Evolutionary conservation across 208 protist species (phyloP).

Genomic region (Tritrichomonas musculus): DNA sequence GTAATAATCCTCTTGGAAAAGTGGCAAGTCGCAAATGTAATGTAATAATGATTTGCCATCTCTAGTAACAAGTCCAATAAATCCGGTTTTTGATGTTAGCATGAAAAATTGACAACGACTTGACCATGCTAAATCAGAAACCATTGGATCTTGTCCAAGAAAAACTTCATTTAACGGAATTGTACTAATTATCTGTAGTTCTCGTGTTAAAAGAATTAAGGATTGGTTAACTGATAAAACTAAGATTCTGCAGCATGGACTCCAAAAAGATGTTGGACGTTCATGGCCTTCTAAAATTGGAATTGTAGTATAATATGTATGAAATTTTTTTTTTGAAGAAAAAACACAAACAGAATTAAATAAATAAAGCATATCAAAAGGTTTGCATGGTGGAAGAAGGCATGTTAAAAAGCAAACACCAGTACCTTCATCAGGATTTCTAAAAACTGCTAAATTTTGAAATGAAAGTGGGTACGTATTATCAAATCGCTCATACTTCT

Average conservation of each 20-base stretch:
- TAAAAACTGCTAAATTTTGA: not conserved
- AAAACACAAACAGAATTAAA: slow-evolving; percentile 10
- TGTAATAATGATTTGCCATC: not conserved
- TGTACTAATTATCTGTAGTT: not conserved
- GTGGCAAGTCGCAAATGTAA: not conserved
- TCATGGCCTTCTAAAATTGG: not conserved
- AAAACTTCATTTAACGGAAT: slow-evolving; percentile 1
- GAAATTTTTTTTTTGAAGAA: not conserved
- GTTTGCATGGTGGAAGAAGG: slow-evolving; percentile 8
- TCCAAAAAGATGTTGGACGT: not conserved
- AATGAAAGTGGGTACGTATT: not conserved
- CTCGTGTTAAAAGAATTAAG: not conserved
- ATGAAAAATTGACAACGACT: not conserved
- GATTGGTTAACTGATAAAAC: not conserved
- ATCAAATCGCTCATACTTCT: not conserved
- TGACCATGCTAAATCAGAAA: not conserved
- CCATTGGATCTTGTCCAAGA: not conserved
- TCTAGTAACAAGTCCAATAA: not conserved
- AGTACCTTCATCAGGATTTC: slow-evolving; percentile 12
- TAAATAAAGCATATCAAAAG: not conserved
- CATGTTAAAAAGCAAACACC: not conserved
- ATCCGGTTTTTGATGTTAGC: not conserved
- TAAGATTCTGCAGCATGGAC: not conserved
- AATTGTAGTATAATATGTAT: not conserved
- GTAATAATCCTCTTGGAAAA: not conserved